Base-by-base conservation (phyloP, 306 rosid genomes). In the Sphenostylis stenocarpa region DNA sequence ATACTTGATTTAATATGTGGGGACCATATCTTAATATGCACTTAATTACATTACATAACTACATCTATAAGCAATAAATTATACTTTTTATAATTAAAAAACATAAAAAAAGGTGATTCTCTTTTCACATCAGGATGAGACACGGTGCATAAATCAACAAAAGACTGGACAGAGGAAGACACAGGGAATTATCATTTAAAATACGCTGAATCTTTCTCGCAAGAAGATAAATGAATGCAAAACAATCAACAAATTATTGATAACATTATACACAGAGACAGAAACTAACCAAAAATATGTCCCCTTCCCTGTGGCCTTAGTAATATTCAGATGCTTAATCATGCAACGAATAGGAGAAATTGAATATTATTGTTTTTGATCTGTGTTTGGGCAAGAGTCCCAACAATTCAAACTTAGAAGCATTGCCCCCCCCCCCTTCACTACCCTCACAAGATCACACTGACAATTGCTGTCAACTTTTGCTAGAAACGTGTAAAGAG, bases 351-450 rank as follows among this genome's bases (percentile, higher is more conserved):
- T 36, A 10, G 3, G 29, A 64, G 15, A 41, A 41, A 56, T 55
- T 20, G 16, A 66, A 77, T 78, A 21, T n/a, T 47, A 7, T 26
- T 45, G 26, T 19, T 60, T 60, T 15, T 11, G 86, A 82, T 85
- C 43, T 5, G n/a, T 15, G 65, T 44, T 57, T 9, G 3, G n/a
- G 39, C 47, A 51, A 82, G 12, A 70, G 49, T 75, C 53, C 80
- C 73, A 78, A 73, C 36, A 70, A 76, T 14, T 53, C 77, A 68
- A 67, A 72, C 36, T 6, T 70, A 47, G 70, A 84, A 75, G 73
- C 38, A 70, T 55, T 81, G 86, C 86, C 63, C 65, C 81, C 83
- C 17, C 86, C 63, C 65, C 81, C 83, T 21, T 4, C 26, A 29
- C 43, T 33, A 12, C 49, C 58, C 10, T 65, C 77, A 52, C 58